Evolutionary conservation across 176 grass and related monocot genomes (phyloP).

Genomic region (Musa itinerans): DNA sequence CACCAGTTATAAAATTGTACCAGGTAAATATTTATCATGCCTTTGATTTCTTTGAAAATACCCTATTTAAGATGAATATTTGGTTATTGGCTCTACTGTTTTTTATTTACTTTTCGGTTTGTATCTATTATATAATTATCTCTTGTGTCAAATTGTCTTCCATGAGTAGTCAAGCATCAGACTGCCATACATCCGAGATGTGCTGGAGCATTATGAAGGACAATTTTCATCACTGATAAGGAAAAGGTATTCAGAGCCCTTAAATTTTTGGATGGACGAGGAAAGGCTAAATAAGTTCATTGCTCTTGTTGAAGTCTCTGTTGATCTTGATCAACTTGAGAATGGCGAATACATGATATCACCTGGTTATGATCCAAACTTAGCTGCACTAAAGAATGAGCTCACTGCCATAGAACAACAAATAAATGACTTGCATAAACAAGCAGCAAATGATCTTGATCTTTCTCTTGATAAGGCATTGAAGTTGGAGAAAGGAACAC

Average conservation of each 20-base stretch:
- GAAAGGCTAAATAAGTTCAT: conserved; percentile 50
- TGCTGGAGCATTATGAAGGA: conserved; percentile 68
- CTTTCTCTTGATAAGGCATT: conserved; percentile 73
- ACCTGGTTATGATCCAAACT: conserved; percentile 57
- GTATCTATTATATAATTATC: background rate
- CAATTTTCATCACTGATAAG: conserved; percentile 67
- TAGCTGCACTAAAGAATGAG: conserved; percentile 56
- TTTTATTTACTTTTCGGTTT: background rate
- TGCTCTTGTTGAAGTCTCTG: conserved; percentile 56
- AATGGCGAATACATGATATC: conserved; percentile 93
- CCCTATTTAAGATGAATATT: background rate
- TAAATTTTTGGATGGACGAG: conserved; percentile 61
- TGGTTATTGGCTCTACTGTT: background rate
- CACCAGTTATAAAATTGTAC: conserved; percentile 89
- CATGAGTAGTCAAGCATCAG: conserved; percentile 46
- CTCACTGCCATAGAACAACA: conserved; percentile 62
- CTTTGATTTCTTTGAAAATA: conserved; percentile 10
- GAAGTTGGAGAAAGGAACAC: conserved; percentile 82
- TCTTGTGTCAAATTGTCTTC: conserved; percentile 22
- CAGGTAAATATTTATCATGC: conserved; percentile 36
- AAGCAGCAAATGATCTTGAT: conserved; percentile 70
- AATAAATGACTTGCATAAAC: conserved; percentile 62
- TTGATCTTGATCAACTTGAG: conserved; percentile 74
- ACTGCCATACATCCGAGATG: conserved; percentile 50
- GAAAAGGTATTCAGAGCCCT: conserved; percentile 43